Base-by-base conservation (phyloP, 2,329 filamentous ascomycete genomes). In the Beauveria pseudobassiana region DNA sequence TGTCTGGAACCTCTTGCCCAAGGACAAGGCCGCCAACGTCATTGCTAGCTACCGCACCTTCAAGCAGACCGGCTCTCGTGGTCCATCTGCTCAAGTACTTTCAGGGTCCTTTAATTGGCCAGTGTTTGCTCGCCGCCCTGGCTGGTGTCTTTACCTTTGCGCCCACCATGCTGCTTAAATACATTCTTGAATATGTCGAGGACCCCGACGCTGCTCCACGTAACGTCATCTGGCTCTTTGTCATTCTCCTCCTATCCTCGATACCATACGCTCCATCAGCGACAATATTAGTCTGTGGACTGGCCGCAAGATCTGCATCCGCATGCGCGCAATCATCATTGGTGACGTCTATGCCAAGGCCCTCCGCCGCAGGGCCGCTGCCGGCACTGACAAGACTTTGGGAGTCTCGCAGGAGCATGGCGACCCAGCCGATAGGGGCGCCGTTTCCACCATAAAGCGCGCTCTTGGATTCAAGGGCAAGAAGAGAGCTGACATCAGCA, bases 331-430 rank as follows among this genome's bases (percentile, higher is more conserved):
- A 56, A 95, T 99, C 70, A 92, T 99, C 64, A 91, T 99, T 66
- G 95, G 95, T 61, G 95, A 99, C 70, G 95, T 99, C 52, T 99
- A 99, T 73, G 90, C 92, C 62, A 99, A 99, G 77, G 91, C 95
- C 1, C 82, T 99, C 20, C 87, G 96, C 65, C 87, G 95, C 68
- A 96, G 96, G 75, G 93, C 92, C 20, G 88, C 91, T 24, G 87
- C 93, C 9, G 85, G 87, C 20, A 82, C 81, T 43, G 92, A 98
- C 67, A 87, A 88, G 59, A 81, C 88, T 0, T 79, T 95, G 18
- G 89, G 90, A 2, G 38, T 69, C 3, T 73, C 78, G 28, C 69
- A 78, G 9, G 74, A 80, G 58, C 65, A 71, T 58, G 72, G 63
- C 61, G 61, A 73, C 5, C 71, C 73, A 5, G 64, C 61, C 48